These are phyloP conservation scores for Scheffersomyces titani DNA, from an alignment of 1,139 yeast species.

Conservation along the genomic window DNA sequence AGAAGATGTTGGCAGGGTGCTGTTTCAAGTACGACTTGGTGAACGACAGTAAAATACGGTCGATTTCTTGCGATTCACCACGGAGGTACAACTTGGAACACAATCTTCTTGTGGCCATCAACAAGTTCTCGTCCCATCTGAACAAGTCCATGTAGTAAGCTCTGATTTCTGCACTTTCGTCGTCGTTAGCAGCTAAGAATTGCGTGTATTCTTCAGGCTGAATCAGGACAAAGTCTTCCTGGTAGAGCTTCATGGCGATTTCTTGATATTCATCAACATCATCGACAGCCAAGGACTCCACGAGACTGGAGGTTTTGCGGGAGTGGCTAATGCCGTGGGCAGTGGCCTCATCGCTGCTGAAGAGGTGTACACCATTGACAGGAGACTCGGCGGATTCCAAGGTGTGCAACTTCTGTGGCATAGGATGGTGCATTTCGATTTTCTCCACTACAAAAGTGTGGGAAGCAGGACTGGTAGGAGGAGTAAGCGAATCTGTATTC, in stretches of 20 bases:
- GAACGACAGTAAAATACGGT: constrained; percentile 69
- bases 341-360: background rate
- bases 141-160: constrained; percentile 49
- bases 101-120: constrained; percentile 58
- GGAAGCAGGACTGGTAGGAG: constrained; percentile 1
- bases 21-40: constrained; percentile 65
- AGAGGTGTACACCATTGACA: background rate
- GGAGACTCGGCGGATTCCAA: background rate
- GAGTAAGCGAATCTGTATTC: background rate
- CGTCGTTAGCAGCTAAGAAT: constrained; percentile 44
- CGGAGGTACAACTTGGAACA: constrained; percentile 69
- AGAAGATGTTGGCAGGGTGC: constrained; percentile 52
- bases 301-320: background rate
- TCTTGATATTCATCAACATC: constrained; percentile 23
- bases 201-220: constrained; percentile 51
- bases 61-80: constrained; percentile 86
- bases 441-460: background rate
- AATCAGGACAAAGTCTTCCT: constrained; percentile 45
- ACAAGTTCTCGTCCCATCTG: constrained; percentile 50
- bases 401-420: background rate
- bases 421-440: background rate
- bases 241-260: constrained; percentile 39
- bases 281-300: background rate
- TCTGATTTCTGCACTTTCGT: constrained; percentile 43
- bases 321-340: background rate